Conservation (phyloP, 202 grass and related monocot genomes). For the Carex sylvatica region DNA sequence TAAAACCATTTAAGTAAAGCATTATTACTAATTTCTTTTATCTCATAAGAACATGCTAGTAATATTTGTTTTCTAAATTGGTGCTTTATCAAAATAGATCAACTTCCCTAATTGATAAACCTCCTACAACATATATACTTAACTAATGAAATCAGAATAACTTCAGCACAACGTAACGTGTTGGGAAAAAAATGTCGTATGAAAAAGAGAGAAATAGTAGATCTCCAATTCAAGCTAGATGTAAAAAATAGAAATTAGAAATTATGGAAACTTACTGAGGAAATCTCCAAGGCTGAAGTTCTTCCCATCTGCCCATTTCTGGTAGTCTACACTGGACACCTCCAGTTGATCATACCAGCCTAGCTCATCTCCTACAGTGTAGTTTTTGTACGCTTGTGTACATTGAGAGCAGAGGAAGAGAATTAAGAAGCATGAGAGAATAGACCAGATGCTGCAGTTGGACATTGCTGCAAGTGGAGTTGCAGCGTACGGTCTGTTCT, state of each 20-base stretch:
- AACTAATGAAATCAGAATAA: background rate
- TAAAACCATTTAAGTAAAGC: background rate
- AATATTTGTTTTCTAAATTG: background rate
- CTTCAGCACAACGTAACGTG: no score
- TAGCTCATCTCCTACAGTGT: slow-evolving; percentile 76
- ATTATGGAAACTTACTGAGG: slow-evolving; percentile 65
- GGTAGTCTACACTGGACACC: slow-evolving; percentile 54
- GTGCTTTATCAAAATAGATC: background rate
- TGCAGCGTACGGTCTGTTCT: slow-evolving; percentile 21
- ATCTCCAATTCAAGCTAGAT: background rate
- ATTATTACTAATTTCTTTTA: background rate
- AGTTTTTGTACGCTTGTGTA: slow-evolving; percentile 63
- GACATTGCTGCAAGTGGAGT: slow-evolving; percentile 31
- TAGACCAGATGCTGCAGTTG: background rate
- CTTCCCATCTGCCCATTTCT: slow-evolving; percentile 74
- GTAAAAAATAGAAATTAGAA: background rate
- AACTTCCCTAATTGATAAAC: background rate
- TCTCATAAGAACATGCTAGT: background rate
- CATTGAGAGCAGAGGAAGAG: slow-evolving; percentile 1
- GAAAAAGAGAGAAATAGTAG: background rate
- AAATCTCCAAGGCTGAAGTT: slow-evolving; percentile 97
- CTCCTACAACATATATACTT: background rate
- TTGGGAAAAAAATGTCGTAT: background rate
- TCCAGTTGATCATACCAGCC: slow-evolving; percentile 80
- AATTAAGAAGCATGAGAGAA: background rate